Evolutionary conservation across 2,329 filamentous ascomycete species (phyloP).

Genomic region (Thermomyces lanuginosus): DNA sequence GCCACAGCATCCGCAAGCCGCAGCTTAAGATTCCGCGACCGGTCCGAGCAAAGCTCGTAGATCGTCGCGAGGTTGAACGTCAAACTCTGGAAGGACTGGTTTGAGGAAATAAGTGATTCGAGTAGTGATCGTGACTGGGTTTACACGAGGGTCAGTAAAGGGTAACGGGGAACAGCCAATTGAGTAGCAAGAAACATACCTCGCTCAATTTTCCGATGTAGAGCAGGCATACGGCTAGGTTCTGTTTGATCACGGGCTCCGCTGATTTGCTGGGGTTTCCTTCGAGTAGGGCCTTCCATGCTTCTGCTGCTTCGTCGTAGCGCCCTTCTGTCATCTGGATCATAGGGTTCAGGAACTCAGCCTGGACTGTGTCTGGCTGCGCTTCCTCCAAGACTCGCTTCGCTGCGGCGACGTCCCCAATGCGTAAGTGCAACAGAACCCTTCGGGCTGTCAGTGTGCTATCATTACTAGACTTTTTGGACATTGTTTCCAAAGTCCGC

Average conservation of each 20-base stretch:
- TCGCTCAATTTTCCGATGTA: constrained; percentile 64
- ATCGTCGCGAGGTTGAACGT: constrained; percentile 82
- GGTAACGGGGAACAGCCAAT: background rate
- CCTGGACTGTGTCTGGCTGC: constrained; percentile 27
- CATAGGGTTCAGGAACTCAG: constrained; percentile 39
- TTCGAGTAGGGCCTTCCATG: constrained; percentile 42
- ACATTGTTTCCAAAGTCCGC: constrained; percentile 51
- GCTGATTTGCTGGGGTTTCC: constrained; percentile 27
- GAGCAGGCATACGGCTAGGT: constrained; percentile 66
- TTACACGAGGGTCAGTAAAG: constrained; percentile 3
- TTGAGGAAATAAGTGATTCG: constrained; percentile 46
- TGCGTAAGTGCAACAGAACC: constrained; percentile 56
- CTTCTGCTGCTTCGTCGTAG: constrained; percentile 45
- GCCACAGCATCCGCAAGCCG: constrained; percentile 55
- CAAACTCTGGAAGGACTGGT: constrained; percentile 57
- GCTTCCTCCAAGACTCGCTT: constrained; percentile 33
- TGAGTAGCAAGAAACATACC: constrained; percentile 32
- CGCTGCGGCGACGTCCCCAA: constrained; percentile 61
- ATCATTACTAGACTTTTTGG: constrained; percentile 15
- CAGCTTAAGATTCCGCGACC: constrained; percentile 52
- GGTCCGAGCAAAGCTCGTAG: constrained; percentile 80
- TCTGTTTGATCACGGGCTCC: constrained; percentile 61
- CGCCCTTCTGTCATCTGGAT: constrained; percentile 63
- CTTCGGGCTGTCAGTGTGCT: constrained; percentile 24
- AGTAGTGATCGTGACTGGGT: constrained; percentile 48